These are phyloP conservation scores for Leishmania martiniquensis DNA, from an alignment of 208 protist species.

Conservation along the genomic window DNA sequence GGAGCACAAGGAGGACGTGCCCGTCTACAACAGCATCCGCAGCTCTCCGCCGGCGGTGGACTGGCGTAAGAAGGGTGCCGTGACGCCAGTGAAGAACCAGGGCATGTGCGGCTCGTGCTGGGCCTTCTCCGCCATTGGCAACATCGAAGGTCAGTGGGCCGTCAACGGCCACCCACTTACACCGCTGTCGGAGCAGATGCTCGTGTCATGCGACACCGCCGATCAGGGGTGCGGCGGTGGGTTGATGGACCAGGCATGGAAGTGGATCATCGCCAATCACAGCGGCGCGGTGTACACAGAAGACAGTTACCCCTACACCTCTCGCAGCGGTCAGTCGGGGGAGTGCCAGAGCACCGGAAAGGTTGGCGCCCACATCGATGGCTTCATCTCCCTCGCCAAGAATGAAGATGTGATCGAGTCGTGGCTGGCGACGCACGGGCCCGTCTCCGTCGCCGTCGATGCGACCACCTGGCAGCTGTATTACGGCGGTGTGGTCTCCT, in stretches of 20 bases:
- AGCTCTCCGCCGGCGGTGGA: slow-evolving; percentile 37
- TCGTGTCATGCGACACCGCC: slow-evolving; percentile 93
- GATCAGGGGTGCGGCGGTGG: slow-evolving; percentile 93
- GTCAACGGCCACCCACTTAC: slow-evolving; percentile 58
- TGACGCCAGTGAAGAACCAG: slow-evolving; percentile 96
- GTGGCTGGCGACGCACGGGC: slow-evolving; percentile 76
- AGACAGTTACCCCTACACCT: slow-evolving; percentile 88
- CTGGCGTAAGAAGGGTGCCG: slow-evolving; percentile 87
- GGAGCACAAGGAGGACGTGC: slow-evolving; percentile 8
- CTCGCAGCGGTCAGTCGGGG: slow-evolving; percentile 36
- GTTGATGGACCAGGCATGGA: slow-evolving; percentile 85
- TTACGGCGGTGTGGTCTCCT: slow-evolving; percentile 76
- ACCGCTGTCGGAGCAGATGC: slow-evolving; percentile 93
- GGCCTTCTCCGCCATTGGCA: slow-evolving; percentile 95
- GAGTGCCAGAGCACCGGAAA: slow-evolving; percentile 43
- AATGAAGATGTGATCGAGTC: slow-evolving; percentile 81
- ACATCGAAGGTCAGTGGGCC: slow-evolving; percentile 86
- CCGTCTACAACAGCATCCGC: slow-evolving; percentile 13
- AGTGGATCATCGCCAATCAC: slow-evolving; percentile 78
- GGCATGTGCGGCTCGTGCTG: slow-evolving; percentile 97
- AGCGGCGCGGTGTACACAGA: slow-evolving; percentile 78
- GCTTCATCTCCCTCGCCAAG: slow-evolving; percentile 62
- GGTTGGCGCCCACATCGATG: slow-evolving; percentile 74
- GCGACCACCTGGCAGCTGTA: slow-evolving; percentile 83
- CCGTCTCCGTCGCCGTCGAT: slow-evolving; percentile 93